Evolutionary conservation across 331 rosid species (phyloP).

Genomic region (Pyrus hybrid): DNA sequence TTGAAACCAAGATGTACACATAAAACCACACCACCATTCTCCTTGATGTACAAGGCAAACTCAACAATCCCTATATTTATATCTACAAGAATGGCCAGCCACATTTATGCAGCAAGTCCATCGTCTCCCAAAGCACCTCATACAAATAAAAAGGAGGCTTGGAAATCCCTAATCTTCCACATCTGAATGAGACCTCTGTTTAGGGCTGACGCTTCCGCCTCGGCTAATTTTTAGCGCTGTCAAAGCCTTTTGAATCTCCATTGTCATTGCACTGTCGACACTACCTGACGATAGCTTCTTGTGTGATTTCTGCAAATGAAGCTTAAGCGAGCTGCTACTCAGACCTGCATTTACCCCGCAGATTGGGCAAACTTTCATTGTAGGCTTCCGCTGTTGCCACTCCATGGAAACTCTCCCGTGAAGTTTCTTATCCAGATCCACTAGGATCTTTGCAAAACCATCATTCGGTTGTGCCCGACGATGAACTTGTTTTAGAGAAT

Average conservation of each 20-base stretch:
- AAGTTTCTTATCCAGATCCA: slow-evolving; percentile 50
- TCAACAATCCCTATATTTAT: neutral
- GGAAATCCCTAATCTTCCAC: slow-evolving; percentile 18
- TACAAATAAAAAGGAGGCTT: neutral
- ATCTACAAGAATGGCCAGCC: neutral
- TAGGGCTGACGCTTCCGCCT: slow-evolving; percentile 79
- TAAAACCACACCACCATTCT: neutral
- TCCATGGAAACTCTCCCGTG: slow-evolving; percentile 86
- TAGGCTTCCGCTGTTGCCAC: slow-evolving; percentile 84
- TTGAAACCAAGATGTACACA: neutral
- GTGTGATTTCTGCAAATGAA: slow-evolving; percentile 82
- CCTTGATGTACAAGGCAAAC: neutral
- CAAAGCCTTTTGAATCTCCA: slow-evolving; percentile 84
- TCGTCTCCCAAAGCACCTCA: neutral
- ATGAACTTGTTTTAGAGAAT: slow-evolving; percentile 63
- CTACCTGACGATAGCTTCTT: slow-evolving; percentile 84
- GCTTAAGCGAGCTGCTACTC: slow-evolving; percentile 85
- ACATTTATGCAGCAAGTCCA: neutral
- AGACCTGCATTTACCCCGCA: slow-evolving; percentile 89
- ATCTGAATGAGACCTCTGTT: slow-evolving; percentile 44
- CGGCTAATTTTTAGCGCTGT: slow-evolving; percentile 59
- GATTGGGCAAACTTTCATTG: slow-evolving; percentile 77
- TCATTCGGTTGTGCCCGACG: slow-evolving; percentile 94
- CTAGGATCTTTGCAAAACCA: slow-evolving; percentile 63
- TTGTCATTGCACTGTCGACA: slow-evolving; percentile 89